Percentiles rank a stretch among this genome's conserved stretches.
These are phyloP conservation scores for Cyberlindnera lachancei DNA, from an alignment of 805 yeast genomes.

Conservation along the genomic window DNA sequence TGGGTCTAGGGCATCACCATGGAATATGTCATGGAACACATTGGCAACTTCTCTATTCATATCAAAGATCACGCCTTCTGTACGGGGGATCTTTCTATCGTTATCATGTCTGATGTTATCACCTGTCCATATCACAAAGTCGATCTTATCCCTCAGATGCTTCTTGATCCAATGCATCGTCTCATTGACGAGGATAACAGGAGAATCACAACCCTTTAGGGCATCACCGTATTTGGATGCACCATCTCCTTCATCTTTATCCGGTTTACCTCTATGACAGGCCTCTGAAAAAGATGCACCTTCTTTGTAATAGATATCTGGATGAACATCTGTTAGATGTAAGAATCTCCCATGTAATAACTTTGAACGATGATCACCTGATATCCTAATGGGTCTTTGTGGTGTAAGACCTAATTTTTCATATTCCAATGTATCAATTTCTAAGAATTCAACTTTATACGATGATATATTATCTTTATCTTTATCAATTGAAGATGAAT, in stretches of 20 bases:
- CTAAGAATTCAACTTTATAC: slow-evolving; percentile 6
- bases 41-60: slow-evolving; percentile 54
- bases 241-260: slow-evolving; percentile 28
- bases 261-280: slow-evolving; percentile 48
- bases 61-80: slow-evolving; percentile 62
- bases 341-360: slow-evolving; percentile 61
- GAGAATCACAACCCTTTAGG: slow-evolving; percentile 70
- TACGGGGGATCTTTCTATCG: slow-evolving; percentile 67
- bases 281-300: slow-evolving; percentile 41
- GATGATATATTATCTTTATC: neutral
- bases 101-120: slow-evolving; percentile 83
- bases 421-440: slow-evolving; percentile 24
- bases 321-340: slow-evolving; percentile 85
- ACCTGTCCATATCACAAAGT: slow-evolving; percentile 87
- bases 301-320: slow-evolving; percentile 57
- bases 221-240: slow-evolving; percentile 75
- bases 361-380: slow-evolving; percentile 12
- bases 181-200: slow-evolving; percentile 48
- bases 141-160: slow-evolving; percentile 67
- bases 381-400: slow-evolving; percentile 27
- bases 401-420: slow-evolving; percentile 34
- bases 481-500: too few relatives aligned
- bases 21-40: slow-evolving; percentile 44
- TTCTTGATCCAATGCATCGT: slow-evolving; percentile 62
- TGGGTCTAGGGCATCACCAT: slow-evolving; percentile 31